phyloP scores from a whole-genome alignment of 75 land plant genomes.

The Cryptomeria japonica region DNA sequence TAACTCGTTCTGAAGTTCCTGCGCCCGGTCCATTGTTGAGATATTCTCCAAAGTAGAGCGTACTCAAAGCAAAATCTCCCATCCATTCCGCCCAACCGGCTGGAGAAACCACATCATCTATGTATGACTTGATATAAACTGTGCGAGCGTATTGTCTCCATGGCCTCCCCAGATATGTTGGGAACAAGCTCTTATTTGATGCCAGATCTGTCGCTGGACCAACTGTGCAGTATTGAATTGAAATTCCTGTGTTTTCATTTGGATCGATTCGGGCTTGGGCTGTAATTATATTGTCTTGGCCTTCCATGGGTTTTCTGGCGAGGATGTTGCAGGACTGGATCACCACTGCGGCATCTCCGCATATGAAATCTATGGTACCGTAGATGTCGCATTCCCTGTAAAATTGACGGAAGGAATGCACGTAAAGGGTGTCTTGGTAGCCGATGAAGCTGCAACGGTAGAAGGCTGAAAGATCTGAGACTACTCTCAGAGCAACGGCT shows the following conservation, averaged over 20 bases:
- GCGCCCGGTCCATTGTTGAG: conserved; percentile 18
- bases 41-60: conserved; percentile 32
- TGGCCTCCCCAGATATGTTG: conserved; percentile 23
- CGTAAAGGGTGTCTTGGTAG: conserved; percentile 35
- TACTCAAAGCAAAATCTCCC: conserved; percentile 11
- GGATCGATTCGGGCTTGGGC: conserved; percentile 20
- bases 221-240: conserved; percentile 25
- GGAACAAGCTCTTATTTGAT: not conserved
- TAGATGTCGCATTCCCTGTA: conserved; percentile 23
- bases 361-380: conserved; percentile 28
- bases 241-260: conserved; percentile 24
- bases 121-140: conserved; percentile 7
- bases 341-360: conserved; percentile 30
- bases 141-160: conserved; percentile 23
- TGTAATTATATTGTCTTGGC: conserved; percentile 10
- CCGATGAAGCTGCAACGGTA: conserved; percentile 20
- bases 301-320: conserved; percentile 2
- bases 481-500: conserved; percentile 24
- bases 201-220: conserved; percentile 15
- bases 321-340: conserved; percentile 23
- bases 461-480: conserved; percentile 18
- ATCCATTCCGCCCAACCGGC: conserved; percentile 28
- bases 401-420: conserved; percentile 22
- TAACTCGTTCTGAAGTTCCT: conserved; percentile 2
- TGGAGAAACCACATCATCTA: conserved; percentile 15